Base-by-base conservation (phyloP, 306 rosid species). In the Dryas drummondii region DNA sequence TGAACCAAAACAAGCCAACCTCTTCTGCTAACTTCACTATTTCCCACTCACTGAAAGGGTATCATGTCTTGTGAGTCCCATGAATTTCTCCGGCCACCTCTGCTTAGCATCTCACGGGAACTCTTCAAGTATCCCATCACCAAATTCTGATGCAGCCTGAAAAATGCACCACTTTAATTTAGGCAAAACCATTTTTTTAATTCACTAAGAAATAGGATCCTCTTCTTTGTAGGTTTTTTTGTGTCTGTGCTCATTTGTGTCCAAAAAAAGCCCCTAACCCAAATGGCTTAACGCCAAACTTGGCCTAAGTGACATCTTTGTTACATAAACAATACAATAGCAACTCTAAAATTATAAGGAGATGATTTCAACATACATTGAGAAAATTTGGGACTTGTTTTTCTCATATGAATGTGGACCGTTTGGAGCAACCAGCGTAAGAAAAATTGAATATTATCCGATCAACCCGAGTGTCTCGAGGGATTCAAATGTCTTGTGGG, bases 1-100 rank as follows among this genome's bases (percentile, higher is more conserved):
- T 52, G 14, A 52, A 52, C 56, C 19, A 14, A 52, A 13, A 1
- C 49, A 79, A 66, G 0, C 54, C 50, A 44, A 5, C 58, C 45
- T 44, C 22, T 26, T 57, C 0, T 1, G 62, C 85, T 26, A 71
- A n/a, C 72, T 68, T 15, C 72, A 6, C 44, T n/a, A 87, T 77
- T 56, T 68, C 41, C 91, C 88, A 82, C 1, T 47, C 14, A 9
- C 32, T 13, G 37, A 22, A 87, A 9, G 91, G 82, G 14, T 77
- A 0, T 0, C 73, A 1, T 2, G 76, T 79, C 82, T 85, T 88
- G 86, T 83, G 87, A 22, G 22, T 22, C 22, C 0, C 22, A 63
- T 85, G 86, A 66, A 85, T 83, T 71, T 81, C 71, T 2, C 84
- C n/a, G n/a, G n/a, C n/a, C 87, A 1, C 5, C 8, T 10, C 0